Evolutionary conservation across 1,284 basidiomycete species (phyloP).

Genomic region (Hortiboletus rubellus): DNA sequence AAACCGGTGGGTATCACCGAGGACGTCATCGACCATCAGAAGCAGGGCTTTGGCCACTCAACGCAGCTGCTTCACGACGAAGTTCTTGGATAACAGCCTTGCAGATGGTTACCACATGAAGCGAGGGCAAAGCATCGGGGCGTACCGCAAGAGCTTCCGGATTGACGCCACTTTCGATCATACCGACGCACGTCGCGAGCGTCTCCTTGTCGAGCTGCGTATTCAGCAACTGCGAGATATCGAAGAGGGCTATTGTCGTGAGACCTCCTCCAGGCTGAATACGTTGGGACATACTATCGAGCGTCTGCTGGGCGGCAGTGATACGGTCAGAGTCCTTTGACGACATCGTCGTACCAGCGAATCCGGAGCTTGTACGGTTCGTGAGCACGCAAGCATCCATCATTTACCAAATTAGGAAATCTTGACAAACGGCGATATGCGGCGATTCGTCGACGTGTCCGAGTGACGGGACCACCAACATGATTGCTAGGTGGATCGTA

Average conservation of each 20-base stretch:
- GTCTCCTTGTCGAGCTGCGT: constrained; percentile 82
- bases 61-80: constrained; percentile 56
- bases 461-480: too few species aligned
- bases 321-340: constrained; percentile 64
- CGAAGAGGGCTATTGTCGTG: constrained; percentile 60
- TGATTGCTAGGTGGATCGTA: too few species aligned
- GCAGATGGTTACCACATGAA: constrained; percentile 5
- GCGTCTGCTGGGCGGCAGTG: constrained; percentile 73
- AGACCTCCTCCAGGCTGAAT: background rate
- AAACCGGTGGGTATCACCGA: background rate
- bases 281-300: constrained; percentile 63
- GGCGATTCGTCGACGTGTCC: too few species aligned
- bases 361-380: background rate
- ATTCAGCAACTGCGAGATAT: constrained; percentile 81
- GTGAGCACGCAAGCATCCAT: background rate
- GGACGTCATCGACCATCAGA: constrained; percentile 21
- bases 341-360: constrained; percentile 40
- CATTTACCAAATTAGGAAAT: constrained; percentile 8
- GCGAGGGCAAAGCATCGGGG: constrained; percentile 16
- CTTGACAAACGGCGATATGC: background rate
- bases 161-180: constrained; percentile 85
- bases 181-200: constrained; percentile 75
- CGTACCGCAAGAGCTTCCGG: constrained; percentile 83
- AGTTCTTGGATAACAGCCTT: constrained; percentile 78
- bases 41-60: constrained; percentile 27